Conservation (phyloP, 805 yeast genomes). For the Saccharomycopsis synnaedendra region DNA sequence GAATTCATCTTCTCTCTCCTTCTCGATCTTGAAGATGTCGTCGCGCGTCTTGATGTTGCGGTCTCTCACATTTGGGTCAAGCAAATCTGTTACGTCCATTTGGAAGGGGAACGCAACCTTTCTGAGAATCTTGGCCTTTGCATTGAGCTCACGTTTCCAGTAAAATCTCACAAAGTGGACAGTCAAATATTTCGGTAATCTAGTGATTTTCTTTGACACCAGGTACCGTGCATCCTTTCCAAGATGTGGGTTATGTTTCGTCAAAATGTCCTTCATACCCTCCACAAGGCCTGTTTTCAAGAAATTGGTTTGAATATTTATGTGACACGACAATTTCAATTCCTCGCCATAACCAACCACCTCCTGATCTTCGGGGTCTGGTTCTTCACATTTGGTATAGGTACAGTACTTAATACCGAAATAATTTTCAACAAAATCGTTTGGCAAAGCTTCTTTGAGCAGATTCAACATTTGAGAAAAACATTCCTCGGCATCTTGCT, state of each 20-base stretch:
- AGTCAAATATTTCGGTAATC: slow-evolving; percentile 78
- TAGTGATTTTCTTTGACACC: slow-evolving; percentile 44
- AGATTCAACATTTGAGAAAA: slow-evolving; percentile 64
- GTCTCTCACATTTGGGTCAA: slow-evolving; percentile 64
- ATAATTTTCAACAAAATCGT: slow-evolving; percentile 38
- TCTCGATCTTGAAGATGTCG: slow-evolving; percentile 62
- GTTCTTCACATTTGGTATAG: slow-evolving; percentile 49
- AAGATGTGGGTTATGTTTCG: slow-evolving; percentile 63
- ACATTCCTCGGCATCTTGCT: slow-evolving; percentile 98
- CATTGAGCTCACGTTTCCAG: slow-evolving; percentile 88
- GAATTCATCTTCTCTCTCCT: slow-evolving; percentile 57
- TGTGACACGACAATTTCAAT: slow-evolving; percentile 79
- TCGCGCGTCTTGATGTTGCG: slow-evolving; percentile 68
- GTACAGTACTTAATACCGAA: slow-evolving; percentile 60
- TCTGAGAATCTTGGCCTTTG: slow-evolving; percentile 87
- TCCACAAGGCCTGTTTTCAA: slow-evolving; percentile 72
- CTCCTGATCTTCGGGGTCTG: slow-evolving; percentile 35
- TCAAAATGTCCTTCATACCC: slow-evolving; percentile 65
- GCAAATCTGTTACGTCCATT: slow-evolving; percentile 75
- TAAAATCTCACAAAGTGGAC: slow-evolving; percentile 91
- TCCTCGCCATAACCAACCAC: slow-evolving; percentile 42
- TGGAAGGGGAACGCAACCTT: slow-evolving; percentile 93
- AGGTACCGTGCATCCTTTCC: slow-evolving; percentile 63
- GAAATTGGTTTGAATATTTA: slow-evolving; percentile 74
- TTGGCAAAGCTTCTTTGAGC: slow-evolving; percentile 37